Evolutionary conservation across 805 yeast genomes (phyloP).

Genomic region (Ogataea degrootiae): DNA sequence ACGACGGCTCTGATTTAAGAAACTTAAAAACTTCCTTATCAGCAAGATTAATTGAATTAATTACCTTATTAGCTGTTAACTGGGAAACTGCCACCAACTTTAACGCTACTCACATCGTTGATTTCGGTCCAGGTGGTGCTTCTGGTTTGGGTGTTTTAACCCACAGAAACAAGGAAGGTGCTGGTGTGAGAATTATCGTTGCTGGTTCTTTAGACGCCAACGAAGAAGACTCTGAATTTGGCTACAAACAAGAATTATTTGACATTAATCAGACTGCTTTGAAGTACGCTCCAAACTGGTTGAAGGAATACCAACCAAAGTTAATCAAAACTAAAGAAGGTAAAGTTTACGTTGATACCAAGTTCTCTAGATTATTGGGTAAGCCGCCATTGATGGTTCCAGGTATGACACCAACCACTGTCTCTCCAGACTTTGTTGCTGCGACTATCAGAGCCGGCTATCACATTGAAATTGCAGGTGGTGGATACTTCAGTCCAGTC

Average conservation of each 20-base stretch:
- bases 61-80: conserved; percentile 83
- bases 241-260: conserved; percentile 93
- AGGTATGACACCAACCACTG: conserved; percentile 99
- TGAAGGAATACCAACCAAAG: conserved; percentile 79
- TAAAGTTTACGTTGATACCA: conserved; percentile 84
- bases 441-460: conserved; percentile 95
- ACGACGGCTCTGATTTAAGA: conserved; percentile 75
- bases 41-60: conserved; percentile 71
- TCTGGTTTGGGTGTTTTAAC: conserved; percentile 96
- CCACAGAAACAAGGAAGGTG: conserved; percentile 97
- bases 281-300: conserved; percentile 88
- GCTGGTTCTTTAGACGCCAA: conserved; percentile 83
- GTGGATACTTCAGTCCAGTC: conserved; percentile 84
- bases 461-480: conserved; percentile 97
- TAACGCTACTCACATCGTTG: conserved; percentile 81
- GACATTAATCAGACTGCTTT: conserved; percentile 61
- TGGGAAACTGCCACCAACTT: conserved; percentile 91
- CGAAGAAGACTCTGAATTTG: conserved; percentile 75
- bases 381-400: conserved; percentile 97
- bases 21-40: conserved; percentile 47
- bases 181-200: conserved; percentile 90
- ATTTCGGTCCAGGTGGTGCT: conserved; percentile 98
- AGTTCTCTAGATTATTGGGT: conserved; percentile 85
- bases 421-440: conserved; percentile 88
- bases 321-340: conserved; percentile 71